phyloP scores from a whole-genome alignment of 1,284 basidiomycete species.

The Malassezia sympodialis region DNA sequence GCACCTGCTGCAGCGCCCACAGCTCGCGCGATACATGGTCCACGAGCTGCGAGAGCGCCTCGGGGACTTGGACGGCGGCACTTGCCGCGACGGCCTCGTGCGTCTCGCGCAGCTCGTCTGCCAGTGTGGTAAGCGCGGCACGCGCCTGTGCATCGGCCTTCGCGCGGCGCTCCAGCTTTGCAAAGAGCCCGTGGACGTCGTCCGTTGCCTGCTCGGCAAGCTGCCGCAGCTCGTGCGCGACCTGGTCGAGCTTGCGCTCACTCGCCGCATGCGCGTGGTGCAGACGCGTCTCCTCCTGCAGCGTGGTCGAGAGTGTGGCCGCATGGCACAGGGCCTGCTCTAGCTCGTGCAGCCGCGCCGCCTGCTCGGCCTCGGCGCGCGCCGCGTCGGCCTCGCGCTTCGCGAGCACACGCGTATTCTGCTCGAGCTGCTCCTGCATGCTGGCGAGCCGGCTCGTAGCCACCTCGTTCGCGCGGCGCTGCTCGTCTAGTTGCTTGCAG shows the following conservation, averaged over 20 bases:
- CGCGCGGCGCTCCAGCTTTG: conserved; percentile 57
- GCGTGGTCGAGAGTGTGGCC: conserved; percentile 18
- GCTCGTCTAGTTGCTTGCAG: conserved; percentile 27
- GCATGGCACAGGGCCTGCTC: conserved; percentile 25
- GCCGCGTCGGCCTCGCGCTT: conserved; percentile 36
- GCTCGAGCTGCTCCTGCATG: conserved; percentile 45
- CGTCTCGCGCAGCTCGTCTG: neutral
- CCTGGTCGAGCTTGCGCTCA: conserved; percentile 61
- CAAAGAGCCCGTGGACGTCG: conserved; percentile 66
- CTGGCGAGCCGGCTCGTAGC: conserved; percentile 35
- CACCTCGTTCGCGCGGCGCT: conserved; percentile 34
- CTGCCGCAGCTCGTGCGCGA: conserved; percentile 62
- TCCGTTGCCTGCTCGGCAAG: conserved; percentile 61
- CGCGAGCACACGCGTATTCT: conserved; percentile 40
- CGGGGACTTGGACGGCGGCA: neutral
- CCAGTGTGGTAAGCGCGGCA: neutral
- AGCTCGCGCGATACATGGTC: neutral
- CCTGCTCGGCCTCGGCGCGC: conserved; percentile 25
- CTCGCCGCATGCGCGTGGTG: conserved; percentile 64
- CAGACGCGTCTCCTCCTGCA: conserved; percentile 54
- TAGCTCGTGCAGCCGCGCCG: conserved; percentile 24
- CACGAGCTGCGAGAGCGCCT: neutral
- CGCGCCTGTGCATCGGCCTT: conserved; percentile 4
- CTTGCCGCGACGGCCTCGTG: neutral
- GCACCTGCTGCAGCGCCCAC: neutral